These are phyloP conservation scores for Lasiosphaeria ovina DNA, from an alignment of 495 filamentous ascomycete species.

Conservation along the genomic window DNA sequence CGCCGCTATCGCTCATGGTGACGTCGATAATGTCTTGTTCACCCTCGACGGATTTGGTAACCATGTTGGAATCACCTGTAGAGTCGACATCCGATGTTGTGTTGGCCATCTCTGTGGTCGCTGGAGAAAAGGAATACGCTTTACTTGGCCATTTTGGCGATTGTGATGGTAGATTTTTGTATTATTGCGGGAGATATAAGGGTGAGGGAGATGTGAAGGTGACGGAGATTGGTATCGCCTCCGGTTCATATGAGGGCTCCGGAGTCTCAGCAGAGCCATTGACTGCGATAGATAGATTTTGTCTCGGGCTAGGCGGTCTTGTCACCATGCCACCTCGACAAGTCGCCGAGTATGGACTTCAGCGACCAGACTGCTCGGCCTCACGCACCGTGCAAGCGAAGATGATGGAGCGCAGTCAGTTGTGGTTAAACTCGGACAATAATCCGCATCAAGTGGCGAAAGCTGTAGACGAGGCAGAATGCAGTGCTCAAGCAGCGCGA, in stretches of 20 bases:
- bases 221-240: no score
- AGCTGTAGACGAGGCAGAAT: constrained; percentile 81
- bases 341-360: constrained; percentile 71
- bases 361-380: constrained; percentile 84
- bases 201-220: no score
- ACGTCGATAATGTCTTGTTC: constrained; percentile 92
- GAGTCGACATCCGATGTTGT: constrained; percentile 72
- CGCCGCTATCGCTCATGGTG: constrained; percentile 67
- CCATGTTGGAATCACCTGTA: constrained; percentile 64
- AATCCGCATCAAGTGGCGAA: constrained; percentile 83
- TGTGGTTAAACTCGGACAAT: constrained; percentile 78
- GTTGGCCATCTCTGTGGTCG: constrained; percentile 70
- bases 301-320: constrained; percentile 69
- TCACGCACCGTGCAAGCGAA: constrained; percentile 86
- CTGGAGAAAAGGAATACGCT: no score
- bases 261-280: no score
- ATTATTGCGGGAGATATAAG: no score
- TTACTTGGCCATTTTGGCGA: no score
- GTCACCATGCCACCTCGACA: constrained; percentile 80
- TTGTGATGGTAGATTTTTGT: no score
- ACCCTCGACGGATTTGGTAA: constrained; percentile 75
- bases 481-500: constrained; percentile 81
- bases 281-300: no score
- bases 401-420: constrained; percentile 73
- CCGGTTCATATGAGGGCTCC: no score